Evolutionary conservation across 441 rosid genomes (phyloP).

Genomic region (Flueggea neowawraea): DNA sequence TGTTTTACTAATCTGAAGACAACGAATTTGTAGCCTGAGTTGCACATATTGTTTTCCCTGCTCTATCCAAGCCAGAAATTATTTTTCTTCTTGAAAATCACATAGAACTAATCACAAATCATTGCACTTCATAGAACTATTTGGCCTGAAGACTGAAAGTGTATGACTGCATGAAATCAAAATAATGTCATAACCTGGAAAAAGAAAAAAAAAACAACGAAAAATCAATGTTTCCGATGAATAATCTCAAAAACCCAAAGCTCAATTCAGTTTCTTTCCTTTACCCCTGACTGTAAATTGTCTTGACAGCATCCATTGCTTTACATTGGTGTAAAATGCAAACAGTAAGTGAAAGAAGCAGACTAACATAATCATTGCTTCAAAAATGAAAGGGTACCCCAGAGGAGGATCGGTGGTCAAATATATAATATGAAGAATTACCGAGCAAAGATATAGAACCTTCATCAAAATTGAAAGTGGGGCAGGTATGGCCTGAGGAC

Average conservation of each 20-base stretch:
- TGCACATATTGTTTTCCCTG: too few species aligned
- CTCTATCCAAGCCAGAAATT: too few species aligned
- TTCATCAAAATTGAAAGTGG: conserved; percentile 13
- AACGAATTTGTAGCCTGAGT: too few species aligned
- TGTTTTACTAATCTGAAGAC: too few species aligned
- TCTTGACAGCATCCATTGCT: conserved; percentile 57
- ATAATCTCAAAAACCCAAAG: conserved; percentile 1
- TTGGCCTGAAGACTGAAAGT: too few species aligned
- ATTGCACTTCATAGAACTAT: too few species aligned
- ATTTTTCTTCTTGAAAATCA: too few species aligned
- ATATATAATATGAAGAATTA: conserved; percentile 63
- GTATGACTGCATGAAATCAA: too few species aligned
- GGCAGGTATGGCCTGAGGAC: conserved; percentile 15
- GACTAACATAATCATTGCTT: conserved; percentile 80
- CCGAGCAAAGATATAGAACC: conserved; percentile 40
- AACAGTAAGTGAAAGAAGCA: conserved; percentile 59
- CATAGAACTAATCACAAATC: too few species aligned
- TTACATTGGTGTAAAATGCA: conserved; percentile 51
- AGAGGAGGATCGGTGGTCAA: conserved; percentile 56
- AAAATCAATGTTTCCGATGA: not conserved
- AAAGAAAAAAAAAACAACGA: not conserved
- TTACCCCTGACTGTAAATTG: conserved; percentile 23
- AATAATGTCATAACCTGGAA: not conserved
- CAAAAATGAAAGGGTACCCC: conserved; percentile 79
- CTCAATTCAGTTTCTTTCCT: conserved; percentile 59